Conservation (phyloP, 495 filamentous ascomycete genomes). For the Aspergillus heteromorphus region DNA sequence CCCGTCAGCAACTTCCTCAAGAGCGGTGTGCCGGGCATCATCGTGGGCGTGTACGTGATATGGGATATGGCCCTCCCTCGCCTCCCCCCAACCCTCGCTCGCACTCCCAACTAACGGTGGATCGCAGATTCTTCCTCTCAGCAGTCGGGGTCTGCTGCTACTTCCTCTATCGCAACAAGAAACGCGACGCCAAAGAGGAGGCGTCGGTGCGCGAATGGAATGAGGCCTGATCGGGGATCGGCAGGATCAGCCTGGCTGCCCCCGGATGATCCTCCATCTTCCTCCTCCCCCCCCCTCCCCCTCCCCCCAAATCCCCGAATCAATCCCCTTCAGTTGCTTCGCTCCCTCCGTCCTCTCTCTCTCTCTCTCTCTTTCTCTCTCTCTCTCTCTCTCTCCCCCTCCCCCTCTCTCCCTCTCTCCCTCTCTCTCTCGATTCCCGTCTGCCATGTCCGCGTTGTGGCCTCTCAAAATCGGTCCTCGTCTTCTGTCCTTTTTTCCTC, state of each 20-base stretch:
- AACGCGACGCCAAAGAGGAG: constrained; percentile 10
- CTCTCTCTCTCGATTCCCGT: too few species aligned
- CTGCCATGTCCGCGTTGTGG: not conserved
- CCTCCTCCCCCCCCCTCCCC: not conserved
- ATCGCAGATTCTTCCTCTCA: constrained; percentile 4
- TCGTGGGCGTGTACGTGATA: constrained; percentile 11
- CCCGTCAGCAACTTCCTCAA: constrained; percentile 12
- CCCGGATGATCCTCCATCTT: not conserved
- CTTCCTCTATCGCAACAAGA: constrained; percentile 13
- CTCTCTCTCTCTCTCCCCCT: not conserved
- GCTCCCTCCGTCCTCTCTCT: not conserved
- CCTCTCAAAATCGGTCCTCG: not conserved
- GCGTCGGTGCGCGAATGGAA: constrained; percentile 9
- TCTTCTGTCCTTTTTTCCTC: not conserved
- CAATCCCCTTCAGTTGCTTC: too few species aligned
- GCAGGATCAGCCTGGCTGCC: not conserved
- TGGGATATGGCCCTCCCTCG: not conserved
- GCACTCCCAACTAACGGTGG: not conserved
- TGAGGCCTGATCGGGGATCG: constrained; percentile 1
- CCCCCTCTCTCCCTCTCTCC: too few species aligned
- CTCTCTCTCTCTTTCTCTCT: not conserved
- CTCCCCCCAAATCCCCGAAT: not conserved
- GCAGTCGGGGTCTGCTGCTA: constrained; percentile 8
- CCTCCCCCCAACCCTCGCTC: too few species aligned
- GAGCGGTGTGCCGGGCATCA: constrained; percentile 14